These are phyloP conservation scores for Rossbeevera mucosa DNA, from an alignment of 768 basidiomycete genomes.

Conservation along the genomic window DNA sequence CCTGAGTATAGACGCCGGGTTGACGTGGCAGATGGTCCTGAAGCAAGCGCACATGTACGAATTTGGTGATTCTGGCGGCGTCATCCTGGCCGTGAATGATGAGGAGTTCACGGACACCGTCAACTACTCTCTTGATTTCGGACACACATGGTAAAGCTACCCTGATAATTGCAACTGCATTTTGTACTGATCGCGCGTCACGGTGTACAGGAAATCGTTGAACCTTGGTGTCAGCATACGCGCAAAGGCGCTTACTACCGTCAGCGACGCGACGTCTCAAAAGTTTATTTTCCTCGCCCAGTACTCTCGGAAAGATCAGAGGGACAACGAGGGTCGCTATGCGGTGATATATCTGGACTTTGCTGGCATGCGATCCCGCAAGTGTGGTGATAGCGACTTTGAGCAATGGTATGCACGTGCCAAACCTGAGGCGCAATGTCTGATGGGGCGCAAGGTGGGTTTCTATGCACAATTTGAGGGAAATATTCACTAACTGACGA, in stretches of 20 bases:
- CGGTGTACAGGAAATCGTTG: slow-evolving; percentile 55
- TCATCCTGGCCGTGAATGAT: slow-evolving; percentile 80
- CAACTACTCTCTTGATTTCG: slow-evolving; percentile 78
- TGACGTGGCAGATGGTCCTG: slow-evolving; percentile 77
- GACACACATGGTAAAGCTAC: slow-evolving; percentile 70
- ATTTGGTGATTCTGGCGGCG: slow-evolving; percentile 85
- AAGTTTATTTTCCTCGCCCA: slow-evolving; percentile 90
- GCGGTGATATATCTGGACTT: slow-evolving; percentile 85
- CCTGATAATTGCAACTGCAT: neutral
- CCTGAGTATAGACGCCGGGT: slow-evolving; percentile 83
- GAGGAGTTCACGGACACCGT: slow-evolving; percentile 69
- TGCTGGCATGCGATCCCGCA: slow-evolving; percentile 53
- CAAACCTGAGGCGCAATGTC: slow-evolving; percentile 60
- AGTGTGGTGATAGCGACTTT: slow-evolving; percentile 71
- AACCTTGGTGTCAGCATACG: slow-evolving; percentile 67
- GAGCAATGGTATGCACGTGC: slow-evolving; percentile 85
- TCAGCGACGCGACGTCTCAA: slow-evolving; percentile 94
- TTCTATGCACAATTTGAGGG: neutral
- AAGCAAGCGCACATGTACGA: slow-evolving; percentile 88
- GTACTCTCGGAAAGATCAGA: slow-evolving; percentile 57
- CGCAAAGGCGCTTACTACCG: slow-evolving; percentile 74
- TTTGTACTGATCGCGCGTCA: neutral
- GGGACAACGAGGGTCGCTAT: slow-evolving; percentile 50
- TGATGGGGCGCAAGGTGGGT: slow-evolving; percentile 90
- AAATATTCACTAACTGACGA: neutral